Percentiles rank a stretch among this genome's conserved stretches.
These are phyloP conservation scores for Vitis hybrid DNA, from an alignment of 177 flowering plant species.

Conservation along the genomic window DNA sequence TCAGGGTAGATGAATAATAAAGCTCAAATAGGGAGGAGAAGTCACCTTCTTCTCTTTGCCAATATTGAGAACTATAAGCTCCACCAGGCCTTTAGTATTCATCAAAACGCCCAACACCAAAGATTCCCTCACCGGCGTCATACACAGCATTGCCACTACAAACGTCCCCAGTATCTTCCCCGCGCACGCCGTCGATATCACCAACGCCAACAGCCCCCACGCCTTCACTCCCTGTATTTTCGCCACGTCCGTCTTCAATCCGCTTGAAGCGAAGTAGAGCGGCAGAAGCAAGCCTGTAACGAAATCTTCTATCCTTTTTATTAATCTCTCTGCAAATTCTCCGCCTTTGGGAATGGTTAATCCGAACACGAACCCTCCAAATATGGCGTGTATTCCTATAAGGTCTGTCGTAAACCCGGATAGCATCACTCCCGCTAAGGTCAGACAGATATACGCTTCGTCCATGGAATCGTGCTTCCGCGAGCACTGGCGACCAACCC, in stretches of 20 bases:
- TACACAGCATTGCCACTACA: constrained; percentile 40
- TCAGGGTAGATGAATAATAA: too few relatives aligned
- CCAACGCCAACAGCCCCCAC: constrained; percentile 65
- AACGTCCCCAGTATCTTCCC: constrained; percentile 73
- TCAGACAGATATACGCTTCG: constrained; percentile 51
- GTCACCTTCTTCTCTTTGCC: constrained; percentile 63
- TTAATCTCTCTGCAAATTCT: constrained; percentile 41
- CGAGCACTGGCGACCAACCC: constrained; percentile 42
- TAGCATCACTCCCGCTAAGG: constrained; percentile 54
- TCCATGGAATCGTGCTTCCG: constrained; percentile 35
- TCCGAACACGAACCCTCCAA: constrained; percentile 77
- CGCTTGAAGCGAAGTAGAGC: constrained; percentile 73
- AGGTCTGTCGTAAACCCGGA: constrained; percentile 64
- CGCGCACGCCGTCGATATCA: constrained; percentile 50
- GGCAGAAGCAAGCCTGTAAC: constrained; percentile 66
- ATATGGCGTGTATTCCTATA: constrained; percentile 72
- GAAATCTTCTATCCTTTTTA: constrained; percentile 63
- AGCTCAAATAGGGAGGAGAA: neutral
- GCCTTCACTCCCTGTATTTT: constrained; percentile 47
- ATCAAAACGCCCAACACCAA: constrained; percentile 60
- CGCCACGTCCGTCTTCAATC: constrained; percentile 66
- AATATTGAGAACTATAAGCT: constrained; percentile 72
- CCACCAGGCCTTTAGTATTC: constrained; percentile 80
- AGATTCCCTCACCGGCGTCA: constrained; percentile 52
- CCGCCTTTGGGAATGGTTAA: constrained; percentile 61